Conservation (phyloP, 768 basidiomycete genomes). For the Podaxis sp. region DNA sequence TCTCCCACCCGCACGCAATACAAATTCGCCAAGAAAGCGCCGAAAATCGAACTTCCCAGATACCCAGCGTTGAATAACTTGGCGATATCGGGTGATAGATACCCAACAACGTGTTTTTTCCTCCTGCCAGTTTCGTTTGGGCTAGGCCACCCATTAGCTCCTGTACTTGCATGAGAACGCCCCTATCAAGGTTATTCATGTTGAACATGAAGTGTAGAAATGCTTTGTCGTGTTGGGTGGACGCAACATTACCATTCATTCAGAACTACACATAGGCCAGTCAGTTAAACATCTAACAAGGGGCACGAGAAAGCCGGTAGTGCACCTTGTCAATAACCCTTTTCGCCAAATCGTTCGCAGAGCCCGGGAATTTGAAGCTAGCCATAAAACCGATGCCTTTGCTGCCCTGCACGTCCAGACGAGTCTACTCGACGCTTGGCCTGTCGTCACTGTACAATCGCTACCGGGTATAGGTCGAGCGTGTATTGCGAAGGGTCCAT, state of each 20-base stretch:
- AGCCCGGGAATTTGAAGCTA: constrained; percentile 84
- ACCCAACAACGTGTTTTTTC: constrained; percentile 86
- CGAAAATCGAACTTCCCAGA: constrained; percentile 94
- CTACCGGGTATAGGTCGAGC: constrained; percentile 77
- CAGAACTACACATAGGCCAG: constrained; percentile 58
- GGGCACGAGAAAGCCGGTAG: constrained; percentile 2
- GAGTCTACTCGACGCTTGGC: constrained; percentile 73
- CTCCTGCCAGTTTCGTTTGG: constrained; percentile 73
- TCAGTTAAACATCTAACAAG: neutral
- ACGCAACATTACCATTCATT: constrained; percentile 76
- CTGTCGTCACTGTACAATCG: constrained; percentile 75
- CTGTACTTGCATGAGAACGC: constrained; percentile 74
- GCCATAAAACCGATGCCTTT: constrained; percentile 93
- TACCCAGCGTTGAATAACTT: constrained; percentile 99
- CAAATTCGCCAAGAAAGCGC: constrained; percentile 86
- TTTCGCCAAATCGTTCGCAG: constrained; percentile 74
- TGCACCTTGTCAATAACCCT: constrained; percentile 73
- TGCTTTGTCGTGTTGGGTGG: constrained; percentile 47
- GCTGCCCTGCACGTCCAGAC: constrained; percentile 82
- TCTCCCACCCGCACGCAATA: constrained; percentile 95
- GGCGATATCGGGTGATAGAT: constrained; percentile 97
- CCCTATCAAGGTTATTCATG: constrained; percentile 59
- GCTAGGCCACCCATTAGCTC: constrained; percentile 69
- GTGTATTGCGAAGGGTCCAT: constrained; percentile 52
- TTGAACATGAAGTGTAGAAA: constrained; percentile 36